These are phyloP conservation scores for Chaetoscypha palmicola DNA, from an alignment of 2,329 filamentous ascomycete genomes.

Conservation along the genomic window DNA sequence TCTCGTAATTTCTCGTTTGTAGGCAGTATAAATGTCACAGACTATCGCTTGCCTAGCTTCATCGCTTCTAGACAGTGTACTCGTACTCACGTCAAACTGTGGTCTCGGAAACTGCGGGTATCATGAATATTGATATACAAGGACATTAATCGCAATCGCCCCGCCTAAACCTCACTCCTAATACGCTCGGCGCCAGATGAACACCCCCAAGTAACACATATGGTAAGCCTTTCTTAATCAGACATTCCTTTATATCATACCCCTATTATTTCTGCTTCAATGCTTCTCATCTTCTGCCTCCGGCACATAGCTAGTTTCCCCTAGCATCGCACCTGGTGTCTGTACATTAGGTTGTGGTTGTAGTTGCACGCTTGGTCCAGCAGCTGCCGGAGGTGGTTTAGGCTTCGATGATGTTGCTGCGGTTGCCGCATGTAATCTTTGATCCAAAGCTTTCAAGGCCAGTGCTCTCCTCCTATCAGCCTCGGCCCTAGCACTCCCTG, in stretches of 20 bases:
- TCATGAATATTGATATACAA: constrained; percentile 6
- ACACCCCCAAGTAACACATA: too few relatives aligned
- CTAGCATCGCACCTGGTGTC: constrained; percentile 52
- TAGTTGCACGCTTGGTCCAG: constrained; percentile 49
- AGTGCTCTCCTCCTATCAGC: constrained; percentile 84
- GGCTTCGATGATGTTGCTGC: constrained; percentile 36
- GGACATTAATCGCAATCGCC: neutral
- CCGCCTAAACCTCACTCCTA: neutral
- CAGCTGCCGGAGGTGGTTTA: constrained; percentile 35
- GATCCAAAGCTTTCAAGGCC: constrained; percentile 85
- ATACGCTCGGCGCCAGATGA: too few relatives aligned
- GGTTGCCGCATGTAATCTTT: constrained; percentile 80
- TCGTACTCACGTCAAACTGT: too few relatives aligned
- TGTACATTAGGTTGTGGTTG: constrained; percentile 50
- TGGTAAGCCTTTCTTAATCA: neutral
- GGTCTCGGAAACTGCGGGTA: constrained; percentile 1
- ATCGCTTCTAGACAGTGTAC: too few relatives aligned
- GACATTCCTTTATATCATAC: neutral
- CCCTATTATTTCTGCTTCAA: neutral
- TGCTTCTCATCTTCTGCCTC: constrained; percentile 40
- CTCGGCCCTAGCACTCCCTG: constrained; percentile 73
- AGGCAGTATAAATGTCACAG: too few relatives aligned
- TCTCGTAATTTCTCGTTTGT: too few relatives aligned
- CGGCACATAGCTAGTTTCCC: constrained; percentile 64
- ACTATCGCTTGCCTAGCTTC: too few relatives aligned